A percentile compares a stretch with the other conserved stretches of the same genome.
These are phyloP conservation scores for Pittosporum tobira DNA, from an alignment of 129 eudicot species.

Conservation along the genomic window DNA sequence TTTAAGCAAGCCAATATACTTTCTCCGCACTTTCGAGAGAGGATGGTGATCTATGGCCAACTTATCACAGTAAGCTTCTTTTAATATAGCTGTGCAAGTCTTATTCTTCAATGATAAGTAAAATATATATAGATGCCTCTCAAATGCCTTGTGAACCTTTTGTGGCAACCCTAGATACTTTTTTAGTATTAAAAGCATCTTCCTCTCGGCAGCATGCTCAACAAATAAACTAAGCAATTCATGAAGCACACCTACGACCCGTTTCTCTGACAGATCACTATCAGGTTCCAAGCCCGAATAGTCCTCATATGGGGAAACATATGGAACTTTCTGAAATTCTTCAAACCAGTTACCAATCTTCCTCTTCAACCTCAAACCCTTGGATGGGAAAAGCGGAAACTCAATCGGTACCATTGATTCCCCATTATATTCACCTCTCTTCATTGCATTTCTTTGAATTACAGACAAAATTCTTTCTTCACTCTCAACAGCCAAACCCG, in stretches of 20 bases:
- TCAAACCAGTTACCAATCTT: slow-evolving; percentile 70
- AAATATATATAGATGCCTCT: slow-evolving; percentile 70
- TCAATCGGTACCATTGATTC: slow-evolving; percentile 32
- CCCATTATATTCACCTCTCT: slow-evolving; percentile 32
- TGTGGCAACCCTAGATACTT: slow-evolving; percentile 73
- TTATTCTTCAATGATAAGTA: slow-evolving; percentile 59
- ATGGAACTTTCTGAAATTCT: slow-evolving; percentile 61
- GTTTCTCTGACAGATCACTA: slow-evolving; percentile 72
- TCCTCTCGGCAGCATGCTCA: slow-evolving; percentile 70
- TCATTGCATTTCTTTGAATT: slow-evolving; percentile 55
- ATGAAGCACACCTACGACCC: slow-evolving; percentile 71
- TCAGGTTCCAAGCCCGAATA: slow-evolving; percentile 30
- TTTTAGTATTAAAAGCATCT: slow-evolving; percentile 51
- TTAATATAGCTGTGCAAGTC: slow-evolving; percentile 65
- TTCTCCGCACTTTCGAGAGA: slow-evolving; percentile 51
- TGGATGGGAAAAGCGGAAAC: slow-evolving; percentile 71
- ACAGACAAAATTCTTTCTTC: slow-evolving; percentile 28
- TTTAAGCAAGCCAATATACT: slow-evolving; percentile 49
- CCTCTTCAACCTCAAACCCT: slow-evolving; percentile 61
- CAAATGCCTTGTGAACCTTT: slow-evolving; percentile 78
- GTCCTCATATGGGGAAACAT: slow-evolving; percentile 69
- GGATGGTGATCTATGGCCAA: slow-evolving; percentile 55
- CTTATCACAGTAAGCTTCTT: slow-evolving; percentile 58
- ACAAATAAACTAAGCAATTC: slow-evolving; percentile 78
- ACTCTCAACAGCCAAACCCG: slow-evolving; percentile 46